Conservation (phyloP, 2,329 filamentous ascomycete species). For the Cercospora zeae-maydis region DNA sequence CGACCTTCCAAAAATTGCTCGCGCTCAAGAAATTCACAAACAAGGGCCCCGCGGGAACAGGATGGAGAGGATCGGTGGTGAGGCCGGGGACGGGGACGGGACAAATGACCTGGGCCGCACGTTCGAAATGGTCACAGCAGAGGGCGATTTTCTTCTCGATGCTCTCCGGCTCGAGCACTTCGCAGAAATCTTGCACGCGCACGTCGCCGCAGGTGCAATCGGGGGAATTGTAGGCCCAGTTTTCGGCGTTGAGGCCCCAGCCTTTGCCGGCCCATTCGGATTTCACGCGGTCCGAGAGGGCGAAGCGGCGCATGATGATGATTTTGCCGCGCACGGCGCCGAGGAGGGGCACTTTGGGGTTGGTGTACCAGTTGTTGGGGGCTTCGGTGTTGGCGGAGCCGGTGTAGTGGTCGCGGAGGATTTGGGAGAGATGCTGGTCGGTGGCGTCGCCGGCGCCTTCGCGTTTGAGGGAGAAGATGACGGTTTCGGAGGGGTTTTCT, state of each 20-base stretch:
- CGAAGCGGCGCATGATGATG: constrained; percentile 78
- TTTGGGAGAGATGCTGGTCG: constrained; percentile 72
- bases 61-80: constrained; percentile 39
- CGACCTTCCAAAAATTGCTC: constrained; percentile 89
- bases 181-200: constrained; percentile 92
- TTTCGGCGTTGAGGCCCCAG: constrained; percentile 57
- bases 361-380: constrained; percentile 69
- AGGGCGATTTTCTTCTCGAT: constrained; percentile 78
- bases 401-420: constrained; percentile 71
- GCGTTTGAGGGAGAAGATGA: constrained; percentile 85
- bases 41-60: constrained; percentile 57
- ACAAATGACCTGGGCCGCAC: constrained; percentile 49
- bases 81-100: constrained; percentile 43
- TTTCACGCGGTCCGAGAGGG: constrained; percentile 52
- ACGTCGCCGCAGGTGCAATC: constrained; percentile 71
- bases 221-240: constrained; percentile 86
- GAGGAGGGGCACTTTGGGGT: constrained; percentile 70
- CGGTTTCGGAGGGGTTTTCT: constrained; percentile 71
- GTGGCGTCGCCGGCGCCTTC: constrained; percentile 79
- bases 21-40: constrained; percentile 89
- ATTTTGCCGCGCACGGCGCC: constrained; percentile 78
- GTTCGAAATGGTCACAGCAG: constrained; percentile 70
- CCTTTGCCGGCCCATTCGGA: constrained; percentile 52
- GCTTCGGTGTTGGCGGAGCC: constrained; percentile 44
- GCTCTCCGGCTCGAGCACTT: constrained; percentile 69